phyloP scores from a whole-genome alignment of 2,329 filamentous ascomycete genomes.

The Penicillium sp. region DNA sequence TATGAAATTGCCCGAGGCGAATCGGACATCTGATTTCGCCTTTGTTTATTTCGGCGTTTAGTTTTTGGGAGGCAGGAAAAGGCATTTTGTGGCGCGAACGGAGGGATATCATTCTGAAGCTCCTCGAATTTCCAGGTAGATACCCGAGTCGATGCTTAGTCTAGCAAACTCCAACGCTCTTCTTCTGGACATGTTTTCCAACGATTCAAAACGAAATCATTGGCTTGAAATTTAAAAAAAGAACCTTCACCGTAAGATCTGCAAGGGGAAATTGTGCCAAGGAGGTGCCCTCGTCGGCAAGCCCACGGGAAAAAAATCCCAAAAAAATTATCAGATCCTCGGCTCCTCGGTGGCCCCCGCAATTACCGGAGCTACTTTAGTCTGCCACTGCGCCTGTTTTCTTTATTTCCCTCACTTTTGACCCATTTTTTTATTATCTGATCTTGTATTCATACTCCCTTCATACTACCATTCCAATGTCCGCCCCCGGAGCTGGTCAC shows the following conservation, averaged over 20 bases:
- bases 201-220: not conserved
- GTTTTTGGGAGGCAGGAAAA: conserved; percentile 30
- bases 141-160: conserved; percentile 45
- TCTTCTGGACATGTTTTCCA: conserved; percentile 14
- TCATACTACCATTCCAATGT: conserved; percentile 29
- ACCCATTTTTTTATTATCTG: not conserved
- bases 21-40: conserved; percentile 21
- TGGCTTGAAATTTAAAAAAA: not conserved
- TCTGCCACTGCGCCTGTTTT: conserved; percentile 2
- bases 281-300: conserved; percentile 9
- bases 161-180: conserved; percentile 32
- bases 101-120: conserved; percentile 37
- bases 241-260: not conserved
- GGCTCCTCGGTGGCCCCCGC: conserved; percentile 15
- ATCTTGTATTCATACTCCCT: not conserved
- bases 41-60: conserved; percentile 27
- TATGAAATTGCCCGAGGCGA: conserved; percentile 23
- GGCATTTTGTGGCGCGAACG: conserved; percentile 36
- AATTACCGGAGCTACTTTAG: conserved; percentile 17
- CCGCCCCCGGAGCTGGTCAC: conserved; percentile 57
- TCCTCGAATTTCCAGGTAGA: conserved; percentile 43
- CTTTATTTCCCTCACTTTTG: not conserved
- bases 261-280: conserved; percentile 7
- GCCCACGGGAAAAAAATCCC: conserved; percentile 14
- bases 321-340: conserved; percentile 21